phyloP scores from a whole-genome alignment of 305 asterid genomes.

The Fraxinus paxiana region DNA sequence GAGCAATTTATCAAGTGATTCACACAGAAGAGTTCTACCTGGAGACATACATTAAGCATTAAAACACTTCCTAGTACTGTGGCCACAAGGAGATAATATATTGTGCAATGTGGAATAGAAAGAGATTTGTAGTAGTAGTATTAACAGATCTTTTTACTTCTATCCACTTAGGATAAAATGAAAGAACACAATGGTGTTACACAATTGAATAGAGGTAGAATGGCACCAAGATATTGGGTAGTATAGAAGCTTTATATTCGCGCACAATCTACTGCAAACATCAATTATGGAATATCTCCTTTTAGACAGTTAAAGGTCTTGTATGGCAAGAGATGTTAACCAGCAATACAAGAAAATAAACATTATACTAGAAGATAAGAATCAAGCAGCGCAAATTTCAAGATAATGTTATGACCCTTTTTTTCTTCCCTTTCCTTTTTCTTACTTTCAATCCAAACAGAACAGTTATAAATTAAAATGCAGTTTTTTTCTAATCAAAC shows the following conservation, averaged over 20 bases:
- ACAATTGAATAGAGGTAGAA: not conserved
- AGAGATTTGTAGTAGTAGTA: not conserved
- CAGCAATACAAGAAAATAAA: conserved; percentile 10
- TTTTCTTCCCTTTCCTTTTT: conserved; percentile 3
- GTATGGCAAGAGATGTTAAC: conserved; percentile 10
- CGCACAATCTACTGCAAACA: not conserved
- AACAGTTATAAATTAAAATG: conserved; percentile 9
- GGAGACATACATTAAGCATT: conserved; percentile 29
- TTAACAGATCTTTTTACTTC: not conserved
- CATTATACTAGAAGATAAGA: conserved; percentile 7
- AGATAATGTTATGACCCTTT: not conserved
- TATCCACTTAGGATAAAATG: not conserved
- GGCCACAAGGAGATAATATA: conserved; percentile 2
- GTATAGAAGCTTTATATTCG: not conserved
- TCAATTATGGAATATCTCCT: not conserved
- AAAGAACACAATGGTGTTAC: not conserved
- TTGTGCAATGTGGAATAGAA: conserved; percentile 5
- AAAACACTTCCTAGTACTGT: conserved; percentile 19
- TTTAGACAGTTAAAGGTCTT: not conserved
- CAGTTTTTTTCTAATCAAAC: not conserved
- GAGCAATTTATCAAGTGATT: conserved; percentile 95
- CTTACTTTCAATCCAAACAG: not conserved
- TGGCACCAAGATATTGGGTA: not conserved
- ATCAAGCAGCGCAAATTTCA: conserved; percentile 4
- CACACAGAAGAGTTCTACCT: conserved; percentile 98